Conservation (phyloP, 2,329 filamentous ascomycete species). For the Trichoderma atroviride region DNA sequence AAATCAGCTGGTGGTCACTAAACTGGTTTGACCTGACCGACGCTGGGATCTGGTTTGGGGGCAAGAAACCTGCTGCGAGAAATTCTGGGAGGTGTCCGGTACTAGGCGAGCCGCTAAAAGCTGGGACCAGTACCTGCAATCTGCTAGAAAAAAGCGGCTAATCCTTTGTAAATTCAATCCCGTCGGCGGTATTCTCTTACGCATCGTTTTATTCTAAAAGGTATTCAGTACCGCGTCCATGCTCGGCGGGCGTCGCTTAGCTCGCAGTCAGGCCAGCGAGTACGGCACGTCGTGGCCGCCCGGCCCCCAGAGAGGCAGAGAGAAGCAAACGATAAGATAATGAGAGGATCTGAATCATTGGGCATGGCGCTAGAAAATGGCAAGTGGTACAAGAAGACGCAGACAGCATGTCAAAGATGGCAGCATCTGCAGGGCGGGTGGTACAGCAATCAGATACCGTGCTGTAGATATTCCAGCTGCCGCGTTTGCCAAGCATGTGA, state of each 20-base stretch:
- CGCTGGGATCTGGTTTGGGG: neutral
- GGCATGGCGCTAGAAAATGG: neutral
- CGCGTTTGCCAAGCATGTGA: slow-evolving; percentile 5
- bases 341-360: neutral
- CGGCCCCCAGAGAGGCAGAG: neutral
- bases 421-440: neutral
- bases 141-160: neutral
- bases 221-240: neutral
- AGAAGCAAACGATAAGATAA: neutral
- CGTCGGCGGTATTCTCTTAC: neutral
- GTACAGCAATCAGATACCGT: neutral
- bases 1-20: slow-evolving; percentile 20
- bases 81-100: neutral
- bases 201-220: neutral
- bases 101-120: neutral
- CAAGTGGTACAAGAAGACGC: neutral
- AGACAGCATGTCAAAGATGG: neutral
- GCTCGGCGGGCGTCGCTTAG: neutral
- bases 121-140: neutral
- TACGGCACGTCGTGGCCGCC: neutral
- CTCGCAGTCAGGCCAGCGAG: neutral
- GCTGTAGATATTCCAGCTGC: neutral
- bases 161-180: neutral
- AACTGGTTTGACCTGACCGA: slow-evolving; percentile 9
- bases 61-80: neutral